Conservation (phyloP, 2,329 filamentous ascomycete species). For the Calonectria multiphialidica region DNA sequence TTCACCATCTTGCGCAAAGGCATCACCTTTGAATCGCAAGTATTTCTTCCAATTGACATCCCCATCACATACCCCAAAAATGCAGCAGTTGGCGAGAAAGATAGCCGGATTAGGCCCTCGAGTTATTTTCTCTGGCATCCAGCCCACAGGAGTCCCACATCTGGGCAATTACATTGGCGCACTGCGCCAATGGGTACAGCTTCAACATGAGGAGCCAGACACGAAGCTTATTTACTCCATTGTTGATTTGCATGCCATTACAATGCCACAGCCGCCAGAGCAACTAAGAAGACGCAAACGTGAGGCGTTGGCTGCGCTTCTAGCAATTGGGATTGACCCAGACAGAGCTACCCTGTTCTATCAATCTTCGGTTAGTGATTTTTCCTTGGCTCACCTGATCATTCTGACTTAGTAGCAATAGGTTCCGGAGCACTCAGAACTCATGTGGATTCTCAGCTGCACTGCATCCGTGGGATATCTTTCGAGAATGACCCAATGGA, state of each 20-base stretch:
- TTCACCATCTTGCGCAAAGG: neutral
- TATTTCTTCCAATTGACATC: neutral
- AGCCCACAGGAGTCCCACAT: constrained; percentile 94
- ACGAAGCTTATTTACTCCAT: constrained; percentile 84
- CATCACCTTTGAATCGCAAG: neutral
- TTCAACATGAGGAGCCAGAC: constrained; percentile 71
- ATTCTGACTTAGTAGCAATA: constrained; percentile 46
- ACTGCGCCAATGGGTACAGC: constrained; percentile 83
- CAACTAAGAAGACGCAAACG: constrained; percentile 74
- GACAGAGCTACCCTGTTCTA: constrained; percentile 83
- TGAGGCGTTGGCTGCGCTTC: constrained; percentile 81
- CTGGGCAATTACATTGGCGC: constrained; percentile 96
- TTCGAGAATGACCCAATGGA: constrained; percentile 99
- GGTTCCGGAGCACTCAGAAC: constrained; percentile 84
- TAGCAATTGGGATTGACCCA: constrained; percentile 88
- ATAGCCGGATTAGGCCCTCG: constrained; percentile 34
- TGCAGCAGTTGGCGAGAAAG: constrained; percentile 5
- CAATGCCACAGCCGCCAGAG: constrained; percentile 74
- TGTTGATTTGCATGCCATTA: constrained; percentile 95
- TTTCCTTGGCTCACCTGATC: neutral
- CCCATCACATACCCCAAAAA: neutral
- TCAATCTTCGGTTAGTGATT: constrained; percentile 75
- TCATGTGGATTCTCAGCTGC: constrained; percentile 98
- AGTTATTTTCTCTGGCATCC: constrained; percentile 94
- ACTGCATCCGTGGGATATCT: constrained; percentile 93